Evolutionary conservation across 768 basidiomycete species (phyloP), one percentile per base, ranked within the genome.

Genomic region (Lentinula lateritia): DNA sequence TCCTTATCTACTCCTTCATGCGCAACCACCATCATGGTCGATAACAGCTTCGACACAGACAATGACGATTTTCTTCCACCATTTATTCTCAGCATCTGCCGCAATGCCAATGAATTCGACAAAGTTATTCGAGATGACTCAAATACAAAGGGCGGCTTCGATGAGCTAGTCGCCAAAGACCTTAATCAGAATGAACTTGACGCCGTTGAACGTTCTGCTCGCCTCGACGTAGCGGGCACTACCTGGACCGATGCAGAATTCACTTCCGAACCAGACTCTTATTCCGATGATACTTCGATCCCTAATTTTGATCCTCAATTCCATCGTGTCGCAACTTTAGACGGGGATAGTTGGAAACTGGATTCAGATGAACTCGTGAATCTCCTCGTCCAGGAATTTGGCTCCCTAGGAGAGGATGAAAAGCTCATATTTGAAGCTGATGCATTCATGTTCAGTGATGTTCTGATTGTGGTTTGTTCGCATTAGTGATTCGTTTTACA

Each of bases 371-470:
- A 84, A 61, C 75, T 86, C 52, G 66, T 88, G 12, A 66, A 70
- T 18, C 74, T 87, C 3, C 76, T 89, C 16, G 69, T 75, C 2
- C 73, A 82, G 46, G 86, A 87, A 66, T 88, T 87, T 65, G 87
- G 87, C 0, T 66, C 77, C 2, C 71, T 87, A 23, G 75, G 78
- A 8, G 66, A 70, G 1, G 74, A 75, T 9, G 75, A 75, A 13
- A 81, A 80, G 63, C 67, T 88, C 16, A 54, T 88, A 2, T 69
- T 80, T 2, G 84, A 87, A 65, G 73, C 76, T 2, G 83, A 85
- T 66, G 85, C 77, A 0, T 78, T 74, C 38, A 68, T 83, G 39
- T 72, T 83, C 43, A 72, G 76, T 46, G 81, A 84, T 32, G 80
- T 82, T 10, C 68, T 78, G 9, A 75, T 83, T n/a, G 65, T 83